phyloP scores from a whole-genome alignment of 208 protist genomes.

The Trypanosoma lewisi region DNA sequence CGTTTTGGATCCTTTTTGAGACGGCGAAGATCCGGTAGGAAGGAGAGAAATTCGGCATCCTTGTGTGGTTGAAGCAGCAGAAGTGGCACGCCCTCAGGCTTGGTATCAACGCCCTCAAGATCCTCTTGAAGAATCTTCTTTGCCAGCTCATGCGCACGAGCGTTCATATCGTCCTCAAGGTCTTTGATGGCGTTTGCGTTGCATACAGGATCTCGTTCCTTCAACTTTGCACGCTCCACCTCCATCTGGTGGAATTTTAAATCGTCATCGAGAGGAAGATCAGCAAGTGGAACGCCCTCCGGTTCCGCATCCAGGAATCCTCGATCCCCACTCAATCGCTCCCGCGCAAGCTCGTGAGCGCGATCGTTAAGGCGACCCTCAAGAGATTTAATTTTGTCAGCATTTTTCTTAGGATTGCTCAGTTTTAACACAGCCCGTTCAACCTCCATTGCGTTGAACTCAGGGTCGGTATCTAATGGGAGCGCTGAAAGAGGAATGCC shows the following conservation, averaged over 20 bases:
- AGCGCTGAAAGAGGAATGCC: too few relatives aligned
- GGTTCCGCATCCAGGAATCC: constrained; percentile 57
- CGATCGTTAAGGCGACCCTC: too few relatives aligned
- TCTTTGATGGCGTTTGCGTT: constrained; percentile 18
- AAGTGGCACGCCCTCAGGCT: constrained; percentile 77
- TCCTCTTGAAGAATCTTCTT: constrained; percentile 64
- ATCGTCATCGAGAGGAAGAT: constrained; percentile 41
- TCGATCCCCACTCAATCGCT: constrained; percentile 46
- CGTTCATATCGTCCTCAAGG: constrained; percentile 54
- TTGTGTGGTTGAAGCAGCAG: constrained; percentile 74
- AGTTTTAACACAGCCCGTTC: too few relatives aligned
- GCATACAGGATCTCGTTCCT: too few relatives aligned
- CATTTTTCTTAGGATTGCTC: too few relatives aligned
- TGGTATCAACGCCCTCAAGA: constrained; percentile 73
- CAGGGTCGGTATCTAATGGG: too few relatives aligned
- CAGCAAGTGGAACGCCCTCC: constrained; percentile 35
- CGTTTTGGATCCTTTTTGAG: constrained; percentile 46
- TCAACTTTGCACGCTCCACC: constrained; percentile 29
- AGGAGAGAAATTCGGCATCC: constrained; percentile 52
- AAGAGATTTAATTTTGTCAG: too few relatives aligned
- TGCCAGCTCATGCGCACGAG: constrained; percentile 46
- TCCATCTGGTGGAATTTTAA: constrained; percentile 34
- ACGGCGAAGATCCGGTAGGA: constrained; percentile 56
- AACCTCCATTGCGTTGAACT: too few relatives aligned
- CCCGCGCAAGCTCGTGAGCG: constrained; percentile 64